Percentiles rank a stretch among this genome's conserved stretches.
These are phyloP conservation scores for Rosa persica DNA, from an alignment of 306 rosid genomes.

Conservation along the genomic window DNA sequence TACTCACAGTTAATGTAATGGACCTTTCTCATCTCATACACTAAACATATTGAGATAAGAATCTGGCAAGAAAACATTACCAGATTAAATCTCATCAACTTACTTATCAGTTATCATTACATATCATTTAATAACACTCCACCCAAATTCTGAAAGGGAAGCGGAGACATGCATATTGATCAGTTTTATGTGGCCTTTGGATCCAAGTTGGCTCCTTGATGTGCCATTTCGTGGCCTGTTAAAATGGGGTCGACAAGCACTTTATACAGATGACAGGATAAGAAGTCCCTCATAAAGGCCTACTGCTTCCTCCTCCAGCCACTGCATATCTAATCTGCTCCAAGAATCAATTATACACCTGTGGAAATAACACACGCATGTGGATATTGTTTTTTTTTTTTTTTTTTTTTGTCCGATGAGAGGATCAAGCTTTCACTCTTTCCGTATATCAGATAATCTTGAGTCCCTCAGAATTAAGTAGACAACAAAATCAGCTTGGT, in stretches of 20 bases:
- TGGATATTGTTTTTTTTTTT: not conserved
- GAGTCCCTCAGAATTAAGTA: too few relatives aligned
- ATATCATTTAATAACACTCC: not conserved
- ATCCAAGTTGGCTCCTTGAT: constrained; percentile 3
- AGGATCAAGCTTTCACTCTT: not conserved
- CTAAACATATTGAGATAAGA: not conserved
- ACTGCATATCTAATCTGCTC: not conserved
- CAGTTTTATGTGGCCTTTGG: not conserved
- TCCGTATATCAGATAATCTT: not conserved
- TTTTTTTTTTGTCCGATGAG: not conserved
- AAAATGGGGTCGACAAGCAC: not conserved
- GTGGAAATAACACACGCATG: constrained; percentile 11
- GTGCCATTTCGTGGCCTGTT: constrained; percentile 9
- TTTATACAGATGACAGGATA: not conserved
- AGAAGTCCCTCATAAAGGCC: not conserved
- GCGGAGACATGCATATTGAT: not conserved
- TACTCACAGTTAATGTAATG: not conserved
- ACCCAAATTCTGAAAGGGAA: not conserved
- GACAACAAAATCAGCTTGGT: not conserved
- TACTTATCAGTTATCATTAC: not conserved
- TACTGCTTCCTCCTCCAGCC: constrained; percentile 1
- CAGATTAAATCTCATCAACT: not conserved
- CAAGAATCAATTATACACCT: not conserved
- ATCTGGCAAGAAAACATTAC: not conserved
- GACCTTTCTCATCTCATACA: not conserved